Evolutionary conservation across 352 stramenopile species (phyloP), one percentile per base, ranked within the genome.

Genomic region (Globisporangium solare): DNA sequence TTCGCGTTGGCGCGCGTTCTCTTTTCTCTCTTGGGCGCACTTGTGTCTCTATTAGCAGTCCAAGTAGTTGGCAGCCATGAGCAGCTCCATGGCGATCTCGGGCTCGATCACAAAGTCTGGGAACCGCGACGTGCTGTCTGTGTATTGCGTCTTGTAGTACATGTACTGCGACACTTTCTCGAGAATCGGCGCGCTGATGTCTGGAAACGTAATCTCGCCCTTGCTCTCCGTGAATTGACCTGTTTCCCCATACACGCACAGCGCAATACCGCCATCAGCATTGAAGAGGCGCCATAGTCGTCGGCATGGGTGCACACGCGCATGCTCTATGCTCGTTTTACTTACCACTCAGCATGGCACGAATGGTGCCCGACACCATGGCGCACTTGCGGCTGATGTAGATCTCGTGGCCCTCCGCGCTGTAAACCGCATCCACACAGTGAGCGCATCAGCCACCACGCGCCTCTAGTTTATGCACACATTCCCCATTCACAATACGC

Each of bases 91-190:
- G 54, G 94, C 95, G 65, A 99, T 88, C 83, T 99, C 97, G 6
- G 97, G 97, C 70, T 99, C 96, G 67, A 99, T 99, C 15, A 71
- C 51, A 75, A 99, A 99, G 64, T 99, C 96, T 0, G 97, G 97
- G 60, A 99, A 96, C 2, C 93, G 79, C 31, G 86, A 81, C 51
- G 82, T 94, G 63, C 86, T 97, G 69, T 99, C 98, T 20, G 86
- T 94, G 73, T 98, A 98, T 71, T 88, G 76, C 47, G 86, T 87
- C 83, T 99, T 99, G 82, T 99, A 99, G 80, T 99, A 98, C 61
- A 99, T 89, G 83, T 99, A 99, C 74, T 98, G 92, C 46, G 96
- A 96, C 35, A 98, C 92, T 63, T 98, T 98, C 70, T 99, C 97
- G 18, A 99, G 70, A 60, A 99, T 98, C 31, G 86, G 82, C 21